These are phyloP conservation scores for Rhododendron williamsianum DNA, from an alignment of 148 eudicot species.

Conservation along the genomic window DNA sequence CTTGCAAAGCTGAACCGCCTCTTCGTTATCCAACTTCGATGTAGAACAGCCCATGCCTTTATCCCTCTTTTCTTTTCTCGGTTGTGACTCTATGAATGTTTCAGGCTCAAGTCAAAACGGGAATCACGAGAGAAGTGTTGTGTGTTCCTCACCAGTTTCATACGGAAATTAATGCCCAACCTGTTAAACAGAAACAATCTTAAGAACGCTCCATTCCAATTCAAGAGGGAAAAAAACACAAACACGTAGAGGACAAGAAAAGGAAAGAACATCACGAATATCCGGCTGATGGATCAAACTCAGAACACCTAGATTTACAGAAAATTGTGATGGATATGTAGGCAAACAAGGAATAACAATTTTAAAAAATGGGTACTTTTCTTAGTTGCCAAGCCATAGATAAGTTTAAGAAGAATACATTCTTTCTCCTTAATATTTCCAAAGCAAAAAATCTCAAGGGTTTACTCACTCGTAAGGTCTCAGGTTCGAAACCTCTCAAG, in stretches of 20 bases:
- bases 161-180: constrained; percentile 27
- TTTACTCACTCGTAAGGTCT: no score
- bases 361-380: constrained; percentile 14
- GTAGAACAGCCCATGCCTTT: constrained; percentile 82
- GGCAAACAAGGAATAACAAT: neutral
- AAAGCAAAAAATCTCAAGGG: neutral
- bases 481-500: neutral
- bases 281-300: constrained; percentile 13
- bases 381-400: constrained; percentile 16
- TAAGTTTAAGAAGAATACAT: neutral
- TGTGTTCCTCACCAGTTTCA: constrained; percentile 46
- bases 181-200: constrained; percentile 28
- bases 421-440: neutral
- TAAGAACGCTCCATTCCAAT: neutral
- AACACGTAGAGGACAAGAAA: constrained; percentile 19
- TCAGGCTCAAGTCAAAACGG: constrained; percentile 29
- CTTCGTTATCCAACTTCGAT: constrained; percentile 91
- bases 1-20: constrained; percentile 85
- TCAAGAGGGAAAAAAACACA: constrained; percentile 7
- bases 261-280: constrained; percentile 17
- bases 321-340: neutral
- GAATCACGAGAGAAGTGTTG: constrained; percentile 22
- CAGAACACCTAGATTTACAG: neutral
- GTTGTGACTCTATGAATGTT: constrained; percentile 16
- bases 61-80: constrained; percentile 5